Evolutionary conservation across 192 early-diverging fungal species (phyloP), one percentile per base, ranked within the genome.

Genomic region (Coemansia sp.): DNA sequence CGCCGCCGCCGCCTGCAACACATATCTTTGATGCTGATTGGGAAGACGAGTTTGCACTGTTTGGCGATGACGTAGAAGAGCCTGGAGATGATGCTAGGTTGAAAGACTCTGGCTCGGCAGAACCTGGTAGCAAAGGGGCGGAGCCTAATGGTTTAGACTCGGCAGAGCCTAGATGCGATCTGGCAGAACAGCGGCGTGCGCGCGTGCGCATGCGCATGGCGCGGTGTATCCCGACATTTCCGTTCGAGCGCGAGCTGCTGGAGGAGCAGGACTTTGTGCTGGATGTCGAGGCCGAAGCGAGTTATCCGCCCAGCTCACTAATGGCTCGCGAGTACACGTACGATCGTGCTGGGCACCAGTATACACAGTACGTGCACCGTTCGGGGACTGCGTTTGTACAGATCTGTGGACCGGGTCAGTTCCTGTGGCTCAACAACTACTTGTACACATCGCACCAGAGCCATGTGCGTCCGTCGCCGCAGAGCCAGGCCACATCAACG

Each of bases 351-450:
- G 69, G 23, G 24, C 62, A 70, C 54, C 83, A 84, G 70, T 84
- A 92, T 67, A 91, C 91, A 50, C 97, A 98, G 71, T 98, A 89
- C 64, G 87, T 96, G 17, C 95, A 97, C 75, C 81, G 92, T 25
- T 88, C 89, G 0, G 96, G 96, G 2, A 87, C 91, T 7, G 94
- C 93, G 1, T 96, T 97, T 84, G 87, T 98, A 47, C 95, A 97
- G 66, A 92, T 98, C 22, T 81, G 84, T 17, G 83, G 85, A 3
- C 85, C 88, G 4, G 85, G 86, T 3, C 73, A 85, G n/a, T 94
- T 94, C 53, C 82, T 87, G 50, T 98, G 94, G 94, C 85, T 93
- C 14, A 91, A 91, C 64, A 98, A 98, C 69, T 82, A 91, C 24
- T 68, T 95, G 50, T 75, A 72, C 49, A 68, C 77, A 1, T 74